Percentiles rank a stretch among this genome's conserved stretches.
Conservation (phyloP, 768 basidiomycete genomes). For the Tricholoma sp. region DNA sequence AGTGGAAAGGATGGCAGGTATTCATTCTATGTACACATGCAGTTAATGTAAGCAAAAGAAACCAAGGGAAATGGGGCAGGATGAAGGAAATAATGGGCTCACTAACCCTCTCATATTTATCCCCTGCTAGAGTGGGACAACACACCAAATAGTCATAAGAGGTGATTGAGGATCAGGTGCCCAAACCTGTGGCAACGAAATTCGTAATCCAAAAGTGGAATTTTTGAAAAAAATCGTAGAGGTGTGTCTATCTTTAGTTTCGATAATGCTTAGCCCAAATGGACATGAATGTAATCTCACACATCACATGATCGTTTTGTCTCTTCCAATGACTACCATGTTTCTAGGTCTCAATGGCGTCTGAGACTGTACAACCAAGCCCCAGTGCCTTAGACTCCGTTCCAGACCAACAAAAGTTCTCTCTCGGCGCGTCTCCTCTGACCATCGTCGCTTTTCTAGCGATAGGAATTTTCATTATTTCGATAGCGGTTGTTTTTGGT, state of each 20-base stretch:
- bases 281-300: neutral
- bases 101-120: no score
- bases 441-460: constrained; percentile 57
- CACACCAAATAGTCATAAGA: no score
- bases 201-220: no score
- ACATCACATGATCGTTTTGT: neutral
- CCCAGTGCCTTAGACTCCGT: neutral
- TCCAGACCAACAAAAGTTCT: constrained; percentile 18
- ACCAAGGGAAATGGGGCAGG: no score
- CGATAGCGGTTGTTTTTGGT: constrained; percentile 43
- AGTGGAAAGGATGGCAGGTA: no score
- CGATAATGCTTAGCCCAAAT: neutral
- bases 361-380: neutral
- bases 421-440: constrained; percentile 40
- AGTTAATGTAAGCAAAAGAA: no score
- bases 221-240: no score
- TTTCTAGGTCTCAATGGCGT: neutral
- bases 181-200: no score
- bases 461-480: constrained; percentile 49
- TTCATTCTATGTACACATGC: no score
- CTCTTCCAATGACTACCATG: neutral
- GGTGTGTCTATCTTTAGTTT: neutral
- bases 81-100: no score
- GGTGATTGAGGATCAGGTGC: no score
- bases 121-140: no score